Evolutionary conservation across 192 early-diverging fungal species (phyloP).

Genomic region (Phlyctochytrium planicorne): DNA sequence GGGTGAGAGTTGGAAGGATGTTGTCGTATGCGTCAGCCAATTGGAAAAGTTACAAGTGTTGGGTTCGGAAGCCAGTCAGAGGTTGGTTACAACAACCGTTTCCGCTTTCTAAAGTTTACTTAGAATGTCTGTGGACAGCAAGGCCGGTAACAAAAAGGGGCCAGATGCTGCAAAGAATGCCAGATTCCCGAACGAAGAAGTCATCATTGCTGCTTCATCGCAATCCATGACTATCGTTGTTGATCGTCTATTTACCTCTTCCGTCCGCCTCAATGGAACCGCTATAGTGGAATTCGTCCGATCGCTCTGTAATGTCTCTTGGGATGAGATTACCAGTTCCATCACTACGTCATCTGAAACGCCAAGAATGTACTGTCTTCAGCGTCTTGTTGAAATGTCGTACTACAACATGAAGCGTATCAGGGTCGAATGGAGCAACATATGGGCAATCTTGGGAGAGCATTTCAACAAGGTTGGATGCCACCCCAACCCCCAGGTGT

Average conservation of each 20-base stretch:
- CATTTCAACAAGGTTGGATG: constrained; percentile 91
- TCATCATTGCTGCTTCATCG: constrained; percentile 46
- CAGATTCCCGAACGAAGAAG: constrained; percentile 41
- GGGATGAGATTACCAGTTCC: constrained; percentile 78
- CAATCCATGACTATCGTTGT: constrained; percentile 79
- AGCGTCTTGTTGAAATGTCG: constrained; percentile 91
- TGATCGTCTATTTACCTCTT: constrained; percentile 82
- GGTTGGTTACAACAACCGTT: constrained; percentile 17
- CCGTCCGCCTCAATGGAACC: constrained; percentile 70
- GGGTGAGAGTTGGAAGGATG: constrained; percentile 77
- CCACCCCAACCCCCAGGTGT: constrained; percentile 80
- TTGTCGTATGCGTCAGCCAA: constrained; percentile 81
- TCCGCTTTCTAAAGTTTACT: constrained; percentile 9
- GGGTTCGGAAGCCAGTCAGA: constrained; percentile 36
- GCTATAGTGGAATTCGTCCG: constrained; percentile 91
- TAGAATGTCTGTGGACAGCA: not conserved
- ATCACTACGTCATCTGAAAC: constrained; percentile 47
- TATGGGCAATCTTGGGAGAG: constrained; percentile 71
- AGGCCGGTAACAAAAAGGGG: not conserved
- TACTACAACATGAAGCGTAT: constrained; percentile 99
- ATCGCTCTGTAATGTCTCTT: constrained; percentile 81
- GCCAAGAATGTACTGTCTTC: constrained; percentile 72
- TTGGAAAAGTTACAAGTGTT: constrained; percentile 84
- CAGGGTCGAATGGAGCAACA: constrained; percentile 91
- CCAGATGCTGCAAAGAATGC: constrained; percentile 11